phyloP scores from a whole-genome alignment of 2,329 filamentous ascomycete species.

The Penicillium sp. region DNA sequence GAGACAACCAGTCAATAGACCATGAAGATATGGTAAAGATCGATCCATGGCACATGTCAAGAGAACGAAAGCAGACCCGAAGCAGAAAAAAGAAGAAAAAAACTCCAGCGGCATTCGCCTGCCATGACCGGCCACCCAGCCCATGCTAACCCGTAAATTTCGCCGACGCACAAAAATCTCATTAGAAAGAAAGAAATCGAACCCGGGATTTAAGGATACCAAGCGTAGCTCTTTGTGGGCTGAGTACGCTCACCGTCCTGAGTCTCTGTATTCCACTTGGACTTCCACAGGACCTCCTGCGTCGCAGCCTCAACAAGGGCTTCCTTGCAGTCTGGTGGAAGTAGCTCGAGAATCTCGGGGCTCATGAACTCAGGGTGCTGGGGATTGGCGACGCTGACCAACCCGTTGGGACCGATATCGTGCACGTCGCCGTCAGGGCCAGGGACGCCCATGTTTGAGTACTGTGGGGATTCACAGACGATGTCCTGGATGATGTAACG shows the following conservation, averaged over 20 bases:
- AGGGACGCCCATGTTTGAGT: conserved; percentile 59
- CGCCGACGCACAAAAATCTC: conserved; percentile 13
- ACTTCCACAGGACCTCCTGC: conserved; percentile 70
- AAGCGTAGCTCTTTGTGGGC: conserved; percentile 41
- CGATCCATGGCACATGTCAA: not conserved
- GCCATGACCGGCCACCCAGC: conserved; percentile 20
- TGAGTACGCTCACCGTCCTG: conserved; percentile 47
- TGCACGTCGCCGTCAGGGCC: conserved; percentile 47
- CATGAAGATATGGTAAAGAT: not conserved
- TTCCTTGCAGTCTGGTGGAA: conserved; percentile 58
- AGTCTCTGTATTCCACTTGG: conserved; percentile 69
- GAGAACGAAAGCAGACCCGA: not conserved
- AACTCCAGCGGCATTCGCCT: conserved; percentile 17
- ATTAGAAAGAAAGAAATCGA: conserved; percentile 8
- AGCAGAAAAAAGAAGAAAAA: conserved; percentile 1
- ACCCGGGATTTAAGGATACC: conserved; percentile 33
- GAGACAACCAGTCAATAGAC: not conserved
- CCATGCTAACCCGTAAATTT: conserved; percentile 20
- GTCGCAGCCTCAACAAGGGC: conserved; percentile 68
- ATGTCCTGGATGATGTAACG: conserved; percentile 65
- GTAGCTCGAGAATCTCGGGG: conserved; percentile 43
- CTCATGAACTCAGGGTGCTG: conserved; percentile 38
- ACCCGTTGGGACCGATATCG: conserved; percentile 44
- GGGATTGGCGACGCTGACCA: conserved; percentile 39
- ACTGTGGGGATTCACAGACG: conserved; percentile 57